Evolutionary conservation across 2,329 filamentous ascomycete species (phyloP).

Genomic region (Penicillium glabrum): DNA sequence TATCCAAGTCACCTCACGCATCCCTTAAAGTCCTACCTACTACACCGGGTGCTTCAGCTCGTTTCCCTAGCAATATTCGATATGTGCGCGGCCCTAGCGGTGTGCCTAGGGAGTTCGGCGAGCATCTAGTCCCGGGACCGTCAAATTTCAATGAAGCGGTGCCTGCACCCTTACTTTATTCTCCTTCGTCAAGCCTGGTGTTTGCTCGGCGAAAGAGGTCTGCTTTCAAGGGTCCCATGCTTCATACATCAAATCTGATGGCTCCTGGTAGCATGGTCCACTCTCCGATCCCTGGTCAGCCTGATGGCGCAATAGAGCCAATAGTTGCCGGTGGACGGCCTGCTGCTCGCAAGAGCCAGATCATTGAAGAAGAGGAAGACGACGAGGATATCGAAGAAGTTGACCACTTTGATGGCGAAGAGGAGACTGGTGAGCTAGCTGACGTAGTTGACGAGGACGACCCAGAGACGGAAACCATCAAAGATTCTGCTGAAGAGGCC

Average conservation of each 20-base stretch:
- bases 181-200: constrained; percentile 44
- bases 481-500: constrained; percentile 2
- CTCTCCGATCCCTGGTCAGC: constrained; percentile 34
- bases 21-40: constrained; percentile 94
- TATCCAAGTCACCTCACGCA: constrained; percentile 75
- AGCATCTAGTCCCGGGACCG: constrained; percentile 24
- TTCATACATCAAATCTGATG: constrained; percentile 40
- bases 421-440: constrained; percentile 25
- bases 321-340: constrained; percentile 23
- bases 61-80: constrained; percentile 83
- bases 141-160: constrained; percentile 40
- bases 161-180: constrained; percentile 37
- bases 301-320: constrained; percentile 18
- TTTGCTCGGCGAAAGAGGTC: constrained; percentile 48
- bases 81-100: constrained; percentile 62
- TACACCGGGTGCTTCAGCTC: constrained; percentile 69
- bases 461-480: constrained; percentile 5
- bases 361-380: constrained; percentile 47
- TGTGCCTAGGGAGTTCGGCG: constrained; percentile 26
- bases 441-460: constrained; percentile 15
- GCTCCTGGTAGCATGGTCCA: constrained; percentile 33
- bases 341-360: constrained; percentile 40
- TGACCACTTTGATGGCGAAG: constrained; percentile 38
- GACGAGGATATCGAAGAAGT: constrained; percentile 44
- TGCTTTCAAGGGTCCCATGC: constrained; percentile 47